A percentile compares a stretch with the other conserved stretches of the same genome.
Conservation (phyloP, 768 basidiomycete species). For the Naganishia vaughanmartiniae region DNA sequence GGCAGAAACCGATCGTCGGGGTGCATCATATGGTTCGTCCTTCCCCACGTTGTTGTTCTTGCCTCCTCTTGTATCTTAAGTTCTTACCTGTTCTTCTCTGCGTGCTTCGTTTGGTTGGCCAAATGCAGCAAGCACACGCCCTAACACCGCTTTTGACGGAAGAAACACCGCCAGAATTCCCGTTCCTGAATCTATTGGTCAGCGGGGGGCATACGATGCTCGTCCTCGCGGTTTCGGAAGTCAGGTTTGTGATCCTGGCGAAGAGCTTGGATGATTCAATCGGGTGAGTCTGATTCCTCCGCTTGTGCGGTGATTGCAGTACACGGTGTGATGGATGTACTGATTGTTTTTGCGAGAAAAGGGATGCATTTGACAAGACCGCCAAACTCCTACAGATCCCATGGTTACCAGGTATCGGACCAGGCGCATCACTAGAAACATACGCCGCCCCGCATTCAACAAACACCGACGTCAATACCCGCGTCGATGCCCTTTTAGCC, state of each 20-base stretch:
- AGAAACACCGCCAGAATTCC: constrained; percentile 60
- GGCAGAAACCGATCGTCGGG: constrained; percentile 75
- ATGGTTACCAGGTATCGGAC: constrained; percentile 61
- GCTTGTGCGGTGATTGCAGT: not conserved
- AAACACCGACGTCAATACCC: not conserved
- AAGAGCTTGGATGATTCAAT: constrained; percentile 72
- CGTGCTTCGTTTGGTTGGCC: no score
- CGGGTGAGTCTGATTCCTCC: constrained; percentile 55
- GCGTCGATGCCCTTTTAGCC: constrained; percentile 36
- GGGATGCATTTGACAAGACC: constrained; percentile 76
- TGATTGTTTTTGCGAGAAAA: constrained; percentile 27
- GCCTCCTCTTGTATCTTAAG: not conserved
- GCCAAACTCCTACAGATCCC: constrained; percentile 67
- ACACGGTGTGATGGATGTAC: not conserved
- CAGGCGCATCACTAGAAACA: constrained; percentile 76
- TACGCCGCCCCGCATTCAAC: constrained; percentile 54
- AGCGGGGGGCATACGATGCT: constrained; percentile 95
- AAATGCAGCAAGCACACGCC: constrained; percentile 81
- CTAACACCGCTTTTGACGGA: constrained; percentile 72
- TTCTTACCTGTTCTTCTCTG: no score
- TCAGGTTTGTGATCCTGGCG: constrained; percentile 67
- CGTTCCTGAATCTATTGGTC: constrained; percentile 81
- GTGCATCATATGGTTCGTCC: constrained; percentile 87
- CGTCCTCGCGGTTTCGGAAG: constrained; percentile 65
- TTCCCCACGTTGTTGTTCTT: not conserved